Evolutionary conservation across 257 asterid genomes (phyloP), one percentile per base, ranked within the genome.

Genomic region (Solanum boliviense): DNA sequence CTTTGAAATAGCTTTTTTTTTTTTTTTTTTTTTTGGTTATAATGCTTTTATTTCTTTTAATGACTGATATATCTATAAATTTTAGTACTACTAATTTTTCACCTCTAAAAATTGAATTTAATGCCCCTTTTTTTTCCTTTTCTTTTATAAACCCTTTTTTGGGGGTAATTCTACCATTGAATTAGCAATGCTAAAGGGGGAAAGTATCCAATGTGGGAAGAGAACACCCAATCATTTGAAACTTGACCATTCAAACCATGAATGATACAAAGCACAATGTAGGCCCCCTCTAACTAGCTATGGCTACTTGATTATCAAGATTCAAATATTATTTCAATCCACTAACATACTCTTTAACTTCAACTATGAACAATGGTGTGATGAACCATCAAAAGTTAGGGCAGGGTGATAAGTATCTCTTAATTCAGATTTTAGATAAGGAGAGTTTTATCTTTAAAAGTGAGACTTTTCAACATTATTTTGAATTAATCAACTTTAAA

Each of bases 191-290:
- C 46, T 56, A 78, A 92, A 88, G 58, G 89, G 86, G 87, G 84
- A 35, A 85, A 93, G 99, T 68, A 96, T 96, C 99, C 98, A 78
- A 96, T 91, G 98, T 89, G 90, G 88, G 90, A 89, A 89, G 88
- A 91, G 95, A 91, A 93, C 92, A 65, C 29, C 93, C 95, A 91
- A 95, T 95, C 88, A 96, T 94, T 91, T 68, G 89, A 89, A 89
- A 89, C 93, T 95, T 96, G 98, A 96, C 98, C 98, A 86, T 95
- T 95, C 98, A 94, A 95, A 93, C 98, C 86, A 86, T 89, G 90
- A 92, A 93, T 93, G 92, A 92, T 90, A 87, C 16, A 86, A 46
- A 46, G 46, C 88, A 74, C 58, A 88, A 46, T 48, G 93, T 92
- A 94, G 92, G 87, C 92, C 84, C 90, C 70, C 7, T 18, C 84